Evolutionary conservation across 257 asterid genomes (phyloP).

Genomic region (Primulina tabacum): DNA sequence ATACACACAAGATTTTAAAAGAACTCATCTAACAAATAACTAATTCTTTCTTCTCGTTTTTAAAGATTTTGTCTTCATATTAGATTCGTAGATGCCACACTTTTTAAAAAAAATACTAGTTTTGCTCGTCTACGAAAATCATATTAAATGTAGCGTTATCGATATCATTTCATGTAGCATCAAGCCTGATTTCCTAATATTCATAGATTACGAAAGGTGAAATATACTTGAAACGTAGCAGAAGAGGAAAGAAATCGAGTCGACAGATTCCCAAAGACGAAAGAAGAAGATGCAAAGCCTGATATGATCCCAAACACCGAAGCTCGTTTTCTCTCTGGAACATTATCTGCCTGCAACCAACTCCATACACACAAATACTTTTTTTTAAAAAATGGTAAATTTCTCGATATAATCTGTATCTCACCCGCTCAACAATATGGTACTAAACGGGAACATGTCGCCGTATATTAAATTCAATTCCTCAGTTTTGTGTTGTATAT

Average conservation of each 20-base stretch:
- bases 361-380: neutral
- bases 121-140: neutral
- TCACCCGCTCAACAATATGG: too few species aligned
- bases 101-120: neutral
- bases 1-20: neutral
- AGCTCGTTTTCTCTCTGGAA: constrained; percentile 66
- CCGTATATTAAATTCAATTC: too few species aligned
- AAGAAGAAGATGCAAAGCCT: constrained; percentile 72
- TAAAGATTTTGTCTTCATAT: neutral
- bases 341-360: constrained; percentile 76
- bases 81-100: neutral
- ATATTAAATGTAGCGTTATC: neutral
- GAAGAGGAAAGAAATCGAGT: constrained; percentile 76
- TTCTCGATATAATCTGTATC: neutral
- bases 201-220: neutral
- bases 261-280: constrained; percentile 81
- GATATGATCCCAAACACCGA: constrained; percentile 74
- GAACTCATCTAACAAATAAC: neutral
- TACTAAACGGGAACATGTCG: too few species aligned
- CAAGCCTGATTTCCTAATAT: neutral
- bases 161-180: neutral
- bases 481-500: too few species aligned
- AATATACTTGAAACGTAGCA: constrained; percentile 66
- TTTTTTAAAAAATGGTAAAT: too few species aligned
- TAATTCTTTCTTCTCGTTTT: neutral